Evolutionary conservation across 1,284 basidiomycete species (phyloP).

Genomic region (Trametes hirsuta): DNA sequence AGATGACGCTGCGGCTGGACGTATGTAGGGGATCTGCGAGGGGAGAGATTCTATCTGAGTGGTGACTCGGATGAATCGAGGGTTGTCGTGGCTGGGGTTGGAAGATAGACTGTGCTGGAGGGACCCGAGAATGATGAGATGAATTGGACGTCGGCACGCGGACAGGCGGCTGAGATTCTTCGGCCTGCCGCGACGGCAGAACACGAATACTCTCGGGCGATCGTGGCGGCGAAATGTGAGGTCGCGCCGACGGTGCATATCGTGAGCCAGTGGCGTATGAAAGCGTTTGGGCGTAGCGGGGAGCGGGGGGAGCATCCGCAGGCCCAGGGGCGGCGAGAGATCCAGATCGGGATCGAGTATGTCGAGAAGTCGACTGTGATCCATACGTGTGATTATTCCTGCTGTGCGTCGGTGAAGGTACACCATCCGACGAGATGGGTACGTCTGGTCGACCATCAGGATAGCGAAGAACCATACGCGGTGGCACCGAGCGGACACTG

Average conservation of each 20-base stretch:
- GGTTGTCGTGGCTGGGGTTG: slow-evolving; percentile 15
- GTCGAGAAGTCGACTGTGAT: slow-evolving; percentile 19
- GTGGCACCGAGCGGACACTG: slow-evolving; percentile 68
- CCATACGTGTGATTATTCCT: slow-evolving; percentile 12
- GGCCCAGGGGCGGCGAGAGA: slow-evolving; percentile 25
- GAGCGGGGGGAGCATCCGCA: slow-evolving; percentile 15
- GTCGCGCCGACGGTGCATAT: slow-evolving; percentile 16
- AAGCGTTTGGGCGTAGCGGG: slow-evolving; percentile 31
- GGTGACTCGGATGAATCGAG: slow-evolving; percentile 20
- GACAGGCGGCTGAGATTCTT: slow-evolving; percentile 24
- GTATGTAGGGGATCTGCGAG: slow-evolving; percentile 25
- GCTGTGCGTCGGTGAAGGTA: slow-evolving; percentile 11
- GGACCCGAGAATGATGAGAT: slow-evolving; percentile 17
- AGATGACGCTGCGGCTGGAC: slow-evolving; percentile 20
- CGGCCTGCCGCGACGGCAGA: slow-evolving; percentile 35
- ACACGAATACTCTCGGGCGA: slow-evolving; percentile 37
- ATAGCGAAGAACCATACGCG: slow-evolving; percentile 71
- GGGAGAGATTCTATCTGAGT: slow-evolving; percentile 23
- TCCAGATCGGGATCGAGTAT: slow-evolving; percentile 27
- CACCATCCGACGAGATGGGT: slow-evolving; percentile 50
- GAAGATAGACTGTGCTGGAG: slow-evolving; percentile 19
- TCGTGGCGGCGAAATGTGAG: slow-evolving; percentile 24
- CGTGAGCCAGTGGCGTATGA: slow-evolving; percentile 32
- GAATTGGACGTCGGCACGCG: slow-evolving; percentile 15
- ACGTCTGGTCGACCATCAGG: slow-evolving; percentile 63